Evolutionary conservation across 2,329 filamentous ascomycete species (phyloP).

Genomic region (Trichoderma atrobrunneum): DNA sequence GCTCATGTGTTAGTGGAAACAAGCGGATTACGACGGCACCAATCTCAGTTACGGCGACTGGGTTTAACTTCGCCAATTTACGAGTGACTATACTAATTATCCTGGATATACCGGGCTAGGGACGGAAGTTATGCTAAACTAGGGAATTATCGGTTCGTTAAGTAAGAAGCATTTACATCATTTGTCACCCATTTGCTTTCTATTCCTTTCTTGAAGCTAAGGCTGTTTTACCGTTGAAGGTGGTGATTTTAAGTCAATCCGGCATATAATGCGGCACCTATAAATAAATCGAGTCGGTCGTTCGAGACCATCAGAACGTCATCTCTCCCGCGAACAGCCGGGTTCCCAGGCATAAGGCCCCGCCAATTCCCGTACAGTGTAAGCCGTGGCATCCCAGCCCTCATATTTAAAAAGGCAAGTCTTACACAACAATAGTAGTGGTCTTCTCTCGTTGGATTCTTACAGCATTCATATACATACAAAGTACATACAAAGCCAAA

Average conservation of each 20-base stretch:
- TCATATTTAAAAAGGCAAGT: neutral
- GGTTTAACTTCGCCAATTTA: neutral
- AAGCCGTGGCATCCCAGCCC: neutral
- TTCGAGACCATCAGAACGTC: too few species aligned
- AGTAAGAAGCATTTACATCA: too few species aligned
- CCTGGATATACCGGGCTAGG: neutral
- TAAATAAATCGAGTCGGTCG: too few species aligned
- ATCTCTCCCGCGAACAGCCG: neutral
- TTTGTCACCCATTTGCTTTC: neutral
- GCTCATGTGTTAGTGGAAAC: neutral
- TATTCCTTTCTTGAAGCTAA: neutral
- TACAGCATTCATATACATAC: neutral
- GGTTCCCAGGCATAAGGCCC: neutral
- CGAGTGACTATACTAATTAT: neutral
- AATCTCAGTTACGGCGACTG: neutral
- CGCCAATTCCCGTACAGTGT: neutral
- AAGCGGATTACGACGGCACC: neutral
- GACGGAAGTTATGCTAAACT: neutral
- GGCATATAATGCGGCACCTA: too few species aligned
- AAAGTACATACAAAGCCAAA: neutral
- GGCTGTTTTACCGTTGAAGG: neutral
- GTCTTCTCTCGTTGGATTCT: neutral
- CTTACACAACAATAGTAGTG: neutral
- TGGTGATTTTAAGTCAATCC: too few species aligned
- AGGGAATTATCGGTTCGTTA: neutral